Evolutionary conservation across 352 stramenopile genomes (phyloP), one percentile per base, ranked within the genome.

Genomic region (Phytophthora cactorum): DNA sequence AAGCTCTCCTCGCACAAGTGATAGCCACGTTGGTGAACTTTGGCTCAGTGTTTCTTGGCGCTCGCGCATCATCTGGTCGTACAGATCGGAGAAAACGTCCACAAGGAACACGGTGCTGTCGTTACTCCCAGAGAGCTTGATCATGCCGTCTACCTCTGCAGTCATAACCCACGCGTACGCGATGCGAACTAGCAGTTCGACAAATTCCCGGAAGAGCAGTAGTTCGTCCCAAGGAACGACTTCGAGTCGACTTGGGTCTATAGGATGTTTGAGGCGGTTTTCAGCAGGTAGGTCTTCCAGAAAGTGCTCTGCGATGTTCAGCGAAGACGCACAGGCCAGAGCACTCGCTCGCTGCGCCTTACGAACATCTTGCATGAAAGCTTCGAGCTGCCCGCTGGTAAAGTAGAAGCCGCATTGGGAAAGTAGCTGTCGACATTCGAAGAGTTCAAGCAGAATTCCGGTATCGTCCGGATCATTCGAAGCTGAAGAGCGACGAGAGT

Each of bases 171-270:
- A 74, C 25, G 67, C 66, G 22, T 73, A 43, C n/a, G 77, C 77
- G 10, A 89, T 64, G 8, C 82, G 78, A 27, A 91, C 76, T n/a
- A 91, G 75, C 27, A 91, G 55, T 59, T 91, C 82, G 5, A 86
- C 79, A 52, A 91, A 91, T 64, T 91, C 82, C 9, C 82, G 77
- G 36, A 72, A 89, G 0, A 89, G 64, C 5, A 91, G 22, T 11
- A 86, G 49, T 54, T 83, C 68, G 31, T 81, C 66, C 56, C 66
- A 70, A 14, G 70, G 71, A 8, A 84, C 64, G 38, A 84, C 39
- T 27, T 82, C 56, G 7, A 81, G 57, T 15, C 60, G 59, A 39
- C 12, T 58, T 45, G 66, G 55, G 29, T 80, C 61, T 1, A 67
- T 14, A 1, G 73, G 59, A 8, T 71, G 52, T 52, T 59, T 65